Base-by-base conservation (phyloP, 2,329 filamentous ascomycete genomes). In the Talaromyces sp. region DNA sequence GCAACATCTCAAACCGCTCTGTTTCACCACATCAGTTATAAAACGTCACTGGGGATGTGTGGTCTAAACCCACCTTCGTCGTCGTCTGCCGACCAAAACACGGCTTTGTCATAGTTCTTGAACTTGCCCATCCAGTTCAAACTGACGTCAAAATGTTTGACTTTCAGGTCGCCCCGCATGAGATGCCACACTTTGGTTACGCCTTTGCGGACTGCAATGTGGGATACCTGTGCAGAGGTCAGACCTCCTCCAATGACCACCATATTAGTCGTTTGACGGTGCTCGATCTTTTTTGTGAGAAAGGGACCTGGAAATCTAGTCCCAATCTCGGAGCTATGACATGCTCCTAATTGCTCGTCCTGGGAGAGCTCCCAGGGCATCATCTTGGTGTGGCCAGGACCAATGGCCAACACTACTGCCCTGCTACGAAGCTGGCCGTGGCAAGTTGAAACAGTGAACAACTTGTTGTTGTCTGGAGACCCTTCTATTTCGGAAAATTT, bases 61-160 rank as follows among this genome's bases (percentile, higher is more conserved):
- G 9, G 30, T 5, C 30, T 54, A 27, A 42, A 27, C 68, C 62
- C 67, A 78, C 80, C 78, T 68, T 86, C 82, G 63, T 91, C 87
- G 6, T 84, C 85, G 66, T 92, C 89, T 3, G 89, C 88, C 7
- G 84, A 85, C 88, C 89, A 93, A 73, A 93, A 95, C 0, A 82
- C 82, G 0, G 90, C 87, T 70, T 93, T 89, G 66, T 90, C 86
- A 59, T 86, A 84, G 71, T 93, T 93, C 60, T 88, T 86, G 73
- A 90, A 93, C 71, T 93, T 93, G 10, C 88, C 89, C 73, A 93
- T 89, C 91, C 91, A 95, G 55, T 84, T 82, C 1, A 93, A 80
- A 61, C 87, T 85, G 27, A 93, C 82, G 67, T 93, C 91, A 65
- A 93, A 93, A 62, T 88, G 87, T 73, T 93, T 93, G 56, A 91